Evolutionary conservation across 768 basidiomycete genomes (phyloP).

Genomic region (Phlegmacium glaucopus): DNA sequence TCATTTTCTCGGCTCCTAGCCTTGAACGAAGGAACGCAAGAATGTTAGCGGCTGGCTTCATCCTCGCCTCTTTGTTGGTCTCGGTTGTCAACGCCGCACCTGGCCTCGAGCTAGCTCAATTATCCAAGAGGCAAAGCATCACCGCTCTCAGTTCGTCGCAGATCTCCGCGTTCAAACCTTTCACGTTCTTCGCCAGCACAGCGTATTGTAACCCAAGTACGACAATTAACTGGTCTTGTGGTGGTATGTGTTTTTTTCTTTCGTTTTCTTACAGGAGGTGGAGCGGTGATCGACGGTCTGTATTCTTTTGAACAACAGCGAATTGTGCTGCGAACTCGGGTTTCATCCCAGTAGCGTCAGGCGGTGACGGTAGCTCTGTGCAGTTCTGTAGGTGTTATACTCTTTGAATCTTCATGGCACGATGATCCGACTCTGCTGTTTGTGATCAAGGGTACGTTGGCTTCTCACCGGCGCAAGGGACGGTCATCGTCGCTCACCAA

Average conservation of each 20-base stretch:
- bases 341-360: conserved; percentile 42
- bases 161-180: conserved; percentile 42
- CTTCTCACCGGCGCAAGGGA: conserved; percentile 26
- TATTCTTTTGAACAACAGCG: conserved; percentile 17
- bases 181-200: conserved; percentile 45
- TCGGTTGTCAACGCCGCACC: conserved; percentile 7
- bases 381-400: conserved; percentile 35
- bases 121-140: conserved; percentile 15
- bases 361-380: conserved; percentile 35
- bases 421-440: neutral
- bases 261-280: neutral
- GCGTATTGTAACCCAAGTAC: conserved; percentile 44
- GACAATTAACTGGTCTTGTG: conserved; percentile 48
- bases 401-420: neutral
- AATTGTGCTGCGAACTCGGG: conserved; percentile 38
- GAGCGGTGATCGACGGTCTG: no score
- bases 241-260: conserved; percentile 31
- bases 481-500: conserved; percentile 42
- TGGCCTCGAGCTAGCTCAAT: neutral
- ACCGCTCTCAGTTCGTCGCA: conserved; percentile 34
- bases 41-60: neutral
- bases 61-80: conserved; percentile 5
- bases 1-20: no score
- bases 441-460: conserved; percentile 22
- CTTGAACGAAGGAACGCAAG: no score